phyloP scores from a whole-genome alignment of 441 rosid species.

The Pelargonium cotyledonis region DNA sequence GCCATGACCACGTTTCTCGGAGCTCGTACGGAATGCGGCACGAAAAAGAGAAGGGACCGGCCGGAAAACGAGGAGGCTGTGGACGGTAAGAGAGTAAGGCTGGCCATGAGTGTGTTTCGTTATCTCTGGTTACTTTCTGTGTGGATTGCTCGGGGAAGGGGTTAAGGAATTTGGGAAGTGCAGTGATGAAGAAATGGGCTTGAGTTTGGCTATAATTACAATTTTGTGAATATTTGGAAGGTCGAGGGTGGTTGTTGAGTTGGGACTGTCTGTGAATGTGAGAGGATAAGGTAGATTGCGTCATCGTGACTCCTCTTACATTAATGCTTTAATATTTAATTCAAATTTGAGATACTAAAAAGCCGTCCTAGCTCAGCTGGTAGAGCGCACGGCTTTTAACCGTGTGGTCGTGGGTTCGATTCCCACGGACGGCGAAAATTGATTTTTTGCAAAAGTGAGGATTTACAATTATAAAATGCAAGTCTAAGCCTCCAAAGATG shows the following conservation, averaged over 20 bases:
- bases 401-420: no score
- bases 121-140: not conserved
- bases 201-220: constrained; percentile 12
- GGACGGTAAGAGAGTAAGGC: constrained; percentile 44
- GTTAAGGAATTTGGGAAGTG: not conserved
- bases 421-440: no score
- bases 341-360: no score
- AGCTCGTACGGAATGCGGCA: constrained; percentile 30
- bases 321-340: no score
- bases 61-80: constrained; percentile 56
- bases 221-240: not conserved
- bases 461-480: no score
- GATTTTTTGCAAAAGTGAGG: no score
- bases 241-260: not conserved
- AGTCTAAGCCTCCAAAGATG: no score
- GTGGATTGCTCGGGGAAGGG: not conserved
- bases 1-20: constrained; percentile 24
- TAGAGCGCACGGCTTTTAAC: no score
- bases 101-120: constrained; percentile 36
- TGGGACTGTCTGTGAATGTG: not conserved
- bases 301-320: no score
- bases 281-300: constrained; percentile 6
- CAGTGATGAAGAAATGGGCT: not conserved
- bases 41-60: constrained; percentile 30
- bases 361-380: no score